phyloP scores from a whole-genome alignment of 345 rosid species.

The Acer campestre region DNA sequence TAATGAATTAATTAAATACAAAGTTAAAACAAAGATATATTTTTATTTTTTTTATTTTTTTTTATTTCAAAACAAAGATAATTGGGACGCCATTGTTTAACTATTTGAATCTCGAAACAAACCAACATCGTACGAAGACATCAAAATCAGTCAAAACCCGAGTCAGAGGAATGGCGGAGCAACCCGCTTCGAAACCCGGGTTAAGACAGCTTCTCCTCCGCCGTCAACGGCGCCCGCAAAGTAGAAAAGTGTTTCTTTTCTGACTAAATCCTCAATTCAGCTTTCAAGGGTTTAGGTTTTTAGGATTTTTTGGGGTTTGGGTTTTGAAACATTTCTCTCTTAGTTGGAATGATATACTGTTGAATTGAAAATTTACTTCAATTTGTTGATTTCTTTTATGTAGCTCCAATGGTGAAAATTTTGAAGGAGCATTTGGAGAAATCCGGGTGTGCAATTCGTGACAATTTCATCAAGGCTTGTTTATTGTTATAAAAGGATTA shows the following conservation, averaged over 20 bases:
- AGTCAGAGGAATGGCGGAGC: conserved; percentile 30
- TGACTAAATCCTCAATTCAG: background rate
- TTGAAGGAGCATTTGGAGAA: conserved; percentile 87
- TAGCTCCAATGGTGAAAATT: conserved; percentile 84
- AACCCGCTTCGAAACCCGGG: background rate
- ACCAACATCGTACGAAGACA: too few relatives aligned
- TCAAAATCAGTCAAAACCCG: too few relatives aligned
- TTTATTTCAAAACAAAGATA: too few relatives aligned
- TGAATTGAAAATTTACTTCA: background rate
- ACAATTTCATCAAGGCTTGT: conserved; percentile 75
- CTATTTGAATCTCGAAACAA: too few relatives aligned
- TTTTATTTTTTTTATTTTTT: too few relatives aligned
- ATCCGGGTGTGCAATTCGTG: conserved; percentile 73
- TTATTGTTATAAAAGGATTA: conserved; percentile 47
- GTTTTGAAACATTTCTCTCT: background rate
- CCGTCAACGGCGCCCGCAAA: conserved; percentile 21
- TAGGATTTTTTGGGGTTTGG: conserved; percentile 24
- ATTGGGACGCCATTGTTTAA: too few relatives aligned
- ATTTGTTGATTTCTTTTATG: conserved; percentile 13
- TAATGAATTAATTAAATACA: too few relatives aligned
- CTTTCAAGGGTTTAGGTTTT: background rate
- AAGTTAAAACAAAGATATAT: too few relatives aligned
- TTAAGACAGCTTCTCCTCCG: conserved; percentile 5
- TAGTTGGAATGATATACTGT: background rate
- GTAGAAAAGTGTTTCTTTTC: conserved; percentile 34